These are phyloP conservation scores for Monosporascus cannonballus DNA, from an alignment of 2,329 filamentous ascomycete genomes.

Conservation along the genomic window DNA sequence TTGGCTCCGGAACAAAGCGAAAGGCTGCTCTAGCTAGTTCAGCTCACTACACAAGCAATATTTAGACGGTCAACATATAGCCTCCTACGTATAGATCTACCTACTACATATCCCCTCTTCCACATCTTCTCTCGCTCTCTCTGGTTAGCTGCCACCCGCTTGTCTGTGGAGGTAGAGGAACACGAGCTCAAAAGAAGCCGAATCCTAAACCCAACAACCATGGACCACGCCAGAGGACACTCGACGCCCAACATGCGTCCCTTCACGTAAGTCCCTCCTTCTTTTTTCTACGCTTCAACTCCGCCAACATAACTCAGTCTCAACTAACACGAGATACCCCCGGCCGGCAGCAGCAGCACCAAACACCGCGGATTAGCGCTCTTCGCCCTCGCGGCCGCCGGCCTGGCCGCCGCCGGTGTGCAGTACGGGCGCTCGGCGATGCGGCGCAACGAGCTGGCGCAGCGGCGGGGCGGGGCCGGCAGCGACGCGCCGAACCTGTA, in stretches of 20 bases:
- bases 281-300: background rate
- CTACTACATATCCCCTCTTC: too few relatives aligned
- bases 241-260: background rate
- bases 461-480: constrained; percentile 25
- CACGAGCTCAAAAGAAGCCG: too few relatives aligned
- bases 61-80: too few relatives aligned
- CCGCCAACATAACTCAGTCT: background rate
- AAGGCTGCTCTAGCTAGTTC: too few relatives aligned
- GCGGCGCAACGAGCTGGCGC: constrained; percentile 36
- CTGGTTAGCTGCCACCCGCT: too few relatives aligned
- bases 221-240: background rate
- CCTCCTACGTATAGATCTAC: too few relatives aligned
- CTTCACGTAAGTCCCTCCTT: background rate
- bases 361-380: constrained; percentile 33
- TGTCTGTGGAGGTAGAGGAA: too few relatives aligned
- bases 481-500: constrained; percentile 33
- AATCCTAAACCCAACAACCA: background rate
- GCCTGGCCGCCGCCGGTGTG: constrained; percentile 22
- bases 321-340: background rate
- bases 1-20: too few relatives aligned
- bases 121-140: too few relatives aligned
- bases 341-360: constrained; percentile 14
- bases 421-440: constrained; percentile 31
- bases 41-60: too few relatives aligned
- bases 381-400: constrained; percentile 26